A percentile compares a stretch with the other conserved stretches of the same genome.
These are phyloP conservation scores for Cudoniella acicularis DNA, from an alignment of 495 filamentous ascomycete species.

Conservation along the genomic window DNA sequence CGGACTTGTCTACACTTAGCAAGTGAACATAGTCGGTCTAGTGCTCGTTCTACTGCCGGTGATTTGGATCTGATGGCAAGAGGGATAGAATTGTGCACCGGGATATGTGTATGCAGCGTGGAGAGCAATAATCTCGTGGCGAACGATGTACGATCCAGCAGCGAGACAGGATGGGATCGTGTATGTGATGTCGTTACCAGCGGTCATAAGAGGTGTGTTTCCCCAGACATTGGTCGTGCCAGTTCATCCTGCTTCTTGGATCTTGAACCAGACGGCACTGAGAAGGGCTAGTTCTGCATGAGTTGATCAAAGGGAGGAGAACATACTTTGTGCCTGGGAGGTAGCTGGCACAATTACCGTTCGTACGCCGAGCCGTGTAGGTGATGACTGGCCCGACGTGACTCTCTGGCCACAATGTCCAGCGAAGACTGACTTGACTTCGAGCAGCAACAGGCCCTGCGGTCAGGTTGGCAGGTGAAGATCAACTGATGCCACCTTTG, in stretches of 20 bases:
- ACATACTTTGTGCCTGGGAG: conserved; percentile 42
- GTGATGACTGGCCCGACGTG: conserved; percentile 66
- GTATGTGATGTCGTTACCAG: conserved; percentile 56
- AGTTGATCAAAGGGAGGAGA: not conserved
- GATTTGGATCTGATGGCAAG: conserved; percentile 66
- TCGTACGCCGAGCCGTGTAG: conserved; percentile 62
- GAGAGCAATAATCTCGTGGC: conserved; percentile 70
- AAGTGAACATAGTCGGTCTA: too few species aligned
- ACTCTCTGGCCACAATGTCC: conserved; percentile 57
- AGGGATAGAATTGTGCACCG: conserved; percentile 70
- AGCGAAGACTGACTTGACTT: conserved; percentile 54
- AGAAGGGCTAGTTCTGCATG: conserved; percentile 15
- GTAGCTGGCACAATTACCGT: conserved; percentile 53
- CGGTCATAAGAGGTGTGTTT: conserved; percentile 43
- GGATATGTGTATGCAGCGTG: conserved; percentile 50
- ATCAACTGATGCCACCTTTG: conserved; percentile 33
- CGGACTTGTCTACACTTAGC: too few species aligned
- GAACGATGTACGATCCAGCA: conserved; percentile 64
- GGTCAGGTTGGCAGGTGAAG: conserved; percentile 46
- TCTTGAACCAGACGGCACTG: conserved; percentile 57
- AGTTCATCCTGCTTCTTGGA: conserved; percentile 53
- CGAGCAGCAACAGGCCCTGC: conserved; percentile 52
- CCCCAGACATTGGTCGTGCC: conserved; percentile 39
- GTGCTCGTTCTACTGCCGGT: conserved; percentile 57
- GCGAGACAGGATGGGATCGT: conserved; percentile 58